phyloP scores from a whole-genome alignment of 306 rosid genomes.

The Vigna mungo region DNA sequence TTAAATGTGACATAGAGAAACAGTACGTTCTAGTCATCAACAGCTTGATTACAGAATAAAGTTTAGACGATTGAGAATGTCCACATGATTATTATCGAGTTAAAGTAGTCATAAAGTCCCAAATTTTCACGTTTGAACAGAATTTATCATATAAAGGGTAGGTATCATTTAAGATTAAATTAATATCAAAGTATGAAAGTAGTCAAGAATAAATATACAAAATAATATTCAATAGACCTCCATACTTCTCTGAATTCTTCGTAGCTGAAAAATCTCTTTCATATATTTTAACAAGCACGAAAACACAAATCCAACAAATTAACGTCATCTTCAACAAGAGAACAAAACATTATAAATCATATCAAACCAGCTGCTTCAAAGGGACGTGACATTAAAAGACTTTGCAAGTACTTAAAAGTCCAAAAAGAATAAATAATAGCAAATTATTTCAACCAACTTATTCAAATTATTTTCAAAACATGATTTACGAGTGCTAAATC shows the following conservation, averaged over 20 bases:
- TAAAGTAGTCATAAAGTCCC: not conserved
- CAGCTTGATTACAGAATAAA: not conserved
- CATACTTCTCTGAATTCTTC: not conserved
- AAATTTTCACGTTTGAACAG: not conserved
- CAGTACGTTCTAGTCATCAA: conserved; percentile 1
- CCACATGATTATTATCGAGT: conserved; percentile 5
- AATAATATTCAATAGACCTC: no score
- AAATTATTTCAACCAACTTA: not conserved
- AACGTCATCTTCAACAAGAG: not conserved
- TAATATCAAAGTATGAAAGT: not conserved
- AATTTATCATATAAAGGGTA: conserved; percentile 16
- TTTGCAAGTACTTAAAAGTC: not conserved
- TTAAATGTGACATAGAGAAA: not conserved
- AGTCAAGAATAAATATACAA: not conserved
- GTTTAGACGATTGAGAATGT: not conserved
- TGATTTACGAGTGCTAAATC: not conserved
- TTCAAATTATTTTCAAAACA: not conserved
- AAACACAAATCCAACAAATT: not conserved
- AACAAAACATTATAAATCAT: conserved; percentile 3
- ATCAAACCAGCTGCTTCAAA: conserved; percentile 18
- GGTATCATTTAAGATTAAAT: not conserved
- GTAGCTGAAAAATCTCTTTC: not conserved
- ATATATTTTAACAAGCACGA: not conserved
- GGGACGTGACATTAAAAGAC: not conserved
- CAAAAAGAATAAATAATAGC: not conserved